phyloP scores from a whole-genome alignment of 495 filamentous ascomycete species.

The Penicillium odoratum region DNA sequence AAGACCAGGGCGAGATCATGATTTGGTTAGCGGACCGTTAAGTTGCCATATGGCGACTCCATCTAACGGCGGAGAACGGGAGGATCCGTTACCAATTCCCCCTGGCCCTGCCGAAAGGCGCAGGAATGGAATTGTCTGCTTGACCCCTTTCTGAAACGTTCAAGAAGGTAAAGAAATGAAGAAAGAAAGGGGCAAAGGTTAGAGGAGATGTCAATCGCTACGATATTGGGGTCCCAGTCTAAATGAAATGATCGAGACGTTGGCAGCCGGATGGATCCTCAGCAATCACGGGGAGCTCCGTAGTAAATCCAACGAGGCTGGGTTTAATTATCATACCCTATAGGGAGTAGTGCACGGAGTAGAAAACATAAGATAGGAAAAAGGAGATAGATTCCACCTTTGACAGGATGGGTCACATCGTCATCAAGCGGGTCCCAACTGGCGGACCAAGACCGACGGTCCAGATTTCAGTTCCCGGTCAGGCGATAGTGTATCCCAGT shows the following conservation, averaged over 20 bases:
- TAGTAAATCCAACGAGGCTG: background rate
- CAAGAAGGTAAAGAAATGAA: background rate
- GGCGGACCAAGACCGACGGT: constrained; percentile 5
- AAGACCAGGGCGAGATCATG: constrained; percentile 12
- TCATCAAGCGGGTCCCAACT: constrained; percentile 3
- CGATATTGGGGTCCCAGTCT: background rate
- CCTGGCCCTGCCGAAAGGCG: constrained; percentile 6
- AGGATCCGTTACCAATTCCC: constrained; percentile 15
- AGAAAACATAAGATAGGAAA: background rate
- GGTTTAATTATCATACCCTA: background rate
- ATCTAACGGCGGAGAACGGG: constrained; percentile 27
- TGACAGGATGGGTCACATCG: background rate
- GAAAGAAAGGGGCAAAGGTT: background rate
- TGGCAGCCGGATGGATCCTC: background rate
- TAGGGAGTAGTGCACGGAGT: background rate
- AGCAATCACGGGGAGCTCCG: background rate
- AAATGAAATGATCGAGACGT: background rate
- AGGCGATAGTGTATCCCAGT: constrained; percentile 9
- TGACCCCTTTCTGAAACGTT: background rate
- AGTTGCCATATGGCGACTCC: constrained; percentile 15
- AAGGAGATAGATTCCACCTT: background rate
- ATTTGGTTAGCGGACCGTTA: constrained; percentile 16
- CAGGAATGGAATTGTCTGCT: background rate
- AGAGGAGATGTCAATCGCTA: constrained; percentile 2
- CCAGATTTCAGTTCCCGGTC: constrained; percentile 1